phyloP scores from a whole-genome alignment of 106 monocot species.

The Agapanthus africanus region DNA sequence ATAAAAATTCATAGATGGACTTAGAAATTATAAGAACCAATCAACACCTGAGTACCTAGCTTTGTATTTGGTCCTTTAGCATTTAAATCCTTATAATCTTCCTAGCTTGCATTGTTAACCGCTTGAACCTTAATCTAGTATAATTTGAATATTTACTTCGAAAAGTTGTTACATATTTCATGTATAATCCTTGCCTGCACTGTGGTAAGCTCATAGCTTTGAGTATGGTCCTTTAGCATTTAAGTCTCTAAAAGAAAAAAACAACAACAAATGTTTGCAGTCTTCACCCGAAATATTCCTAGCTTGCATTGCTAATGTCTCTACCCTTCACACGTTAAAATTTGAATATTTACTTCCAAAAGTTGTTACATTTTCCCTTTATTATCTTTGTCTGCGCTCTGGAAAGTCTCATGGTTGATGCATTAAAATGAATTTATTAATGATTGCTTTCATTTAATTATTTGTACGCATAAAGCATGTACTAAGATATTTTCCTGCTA shows the following conservation, averaged over 20 bases:
- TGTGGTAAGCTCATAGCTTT: too few species aligned
- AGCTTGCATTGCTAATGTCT: neutral
- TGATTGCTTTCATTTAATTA: neutral
- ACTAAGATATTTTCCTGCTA: neutral
- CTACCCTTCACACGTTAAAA: neutral
- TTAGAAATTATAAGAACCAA: too few species aligned
- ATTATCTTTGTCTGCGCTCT: neutral
- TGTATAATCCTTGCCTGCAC: too few species aligned
- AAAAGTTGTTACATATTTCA: too few species aligned
- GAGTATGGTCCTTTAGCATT: too few species aligned
- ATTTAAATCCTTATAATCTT: slow-evolving; percentile 4
- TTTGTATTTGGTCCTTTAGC: neutral
- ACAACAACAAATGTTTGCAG: slow-evolving; percentile 5
- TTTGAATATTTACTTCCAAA: neutral
- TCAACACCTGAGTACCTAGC: neutral
- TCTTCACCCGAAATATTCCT: neutral
- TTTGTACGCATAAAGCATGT: neutral
- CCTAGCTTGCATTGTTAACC: too few species aligned
- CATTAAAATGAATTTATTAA: neutral
- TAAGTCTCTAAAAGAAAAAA: too few species aligned
- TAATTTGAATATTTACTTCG: too few species aligned
- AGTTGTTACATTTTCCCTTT: neutral
- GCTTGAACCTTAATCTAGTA: too few species aligned
- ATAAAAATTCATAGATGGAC: too few species aligned
- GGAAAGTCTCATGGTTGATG: neutral